Conservation (phyloP, 2,329 filamentous ascomycete species). For the Microascus cirrosus region DNA sequence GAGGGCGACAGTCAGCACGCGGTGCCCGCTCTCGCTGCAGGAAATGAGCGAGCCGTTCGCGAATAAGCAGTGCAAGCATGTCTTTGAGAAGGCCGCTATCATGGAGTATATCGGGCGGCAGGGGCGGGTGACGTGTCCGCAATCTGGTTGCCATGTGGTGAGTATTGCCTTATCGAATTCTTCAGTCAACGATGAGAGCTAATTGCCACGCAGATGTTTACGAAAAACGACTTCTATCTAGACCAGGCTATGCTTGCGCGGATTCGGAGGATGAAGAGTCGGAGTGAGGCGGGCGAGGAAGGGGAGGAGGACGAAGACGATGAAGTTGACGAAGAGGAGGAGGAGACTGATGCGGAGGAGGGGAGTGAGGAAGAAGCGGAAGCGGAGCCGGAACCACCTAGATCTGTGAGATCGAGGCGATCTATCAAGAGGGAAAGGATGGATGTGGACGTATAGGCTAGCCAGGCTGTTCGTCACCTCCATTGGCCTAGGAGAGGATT, state of each 20-base stretch:
- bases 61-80: slow-evolving; percentile 57
- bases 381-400: neutral
- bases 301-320: neutral
- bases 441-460: neutral
- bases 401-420: neutral
- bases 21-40: slow-evolving; percentile 57
- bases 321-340: neutral
- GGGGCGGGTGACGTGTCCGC: slow-evolving; percentile 45
- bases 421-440: neutral
- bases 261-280: neutral
- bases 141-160: slow-evolving; percentile 30
- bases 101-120: slow-evolving; percentile 36
- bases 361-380: neutral
- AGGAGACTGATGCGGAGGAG: neutral
- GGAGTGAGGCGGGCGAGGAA: neutral
- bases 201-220: neutral
- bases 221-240: neutral
- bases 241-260: slow-evolving; percentile 1
- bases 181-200: neutral
- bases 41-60: slow-evolving; percentile 56
- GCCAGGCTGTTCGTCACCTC: neutral
- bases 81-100: slow-evolving; percentile 58
- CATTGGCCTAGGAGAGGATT: neutral
- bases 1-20: slow-evolving; percentile 51
- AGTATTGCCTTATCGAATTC: neutral